Evolutionary conservation across 164 flowering plant species (phyloP).

Genomic region (Taxillus chinensis): DNA sequence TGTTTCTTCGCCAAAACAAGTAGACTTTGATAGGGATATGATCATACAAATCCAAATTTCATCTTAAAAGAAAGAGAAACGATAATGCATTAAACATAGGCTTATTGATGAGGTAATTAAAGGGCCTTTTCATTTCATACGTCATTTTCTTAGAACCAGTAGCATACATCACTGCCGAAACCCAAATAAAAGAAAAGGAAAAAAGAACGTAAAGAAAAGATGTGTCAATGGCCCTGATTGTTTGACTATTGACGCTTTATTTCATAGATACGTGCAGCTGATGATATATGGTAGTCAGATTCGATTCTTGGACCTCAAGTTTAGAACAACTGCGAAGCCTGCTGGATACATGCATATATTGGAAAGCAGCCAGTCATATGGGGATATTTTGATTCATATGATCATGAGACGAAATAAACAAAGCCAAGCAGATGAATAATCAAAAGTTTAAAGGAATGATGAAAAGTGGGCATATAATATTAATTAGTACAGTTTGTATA

Average conservation of each 20-base stretch:
- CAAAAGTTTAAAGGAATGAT: no score
- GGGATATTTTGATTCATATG: neutral
- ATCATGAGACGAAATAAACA: neutral
- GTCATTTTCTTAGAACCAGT: neutral
- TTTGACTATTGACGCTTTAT: neutral
- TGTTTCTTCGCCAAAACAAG: no score
- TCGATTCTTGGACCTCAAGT: neutral
- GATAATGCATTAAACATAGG: no score
- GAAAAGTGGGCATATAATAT: no score
- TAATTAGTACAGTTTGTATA: no score
- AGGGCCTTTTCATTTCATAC: neutral
- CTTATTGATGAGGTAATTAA: neutral
- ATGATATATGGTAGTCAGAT: neutral
- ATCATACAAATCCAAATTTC: no score
- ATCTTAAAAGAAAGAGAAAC: no score
- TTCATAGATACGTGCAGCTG: neutral
- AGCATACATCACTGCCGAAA: neutral
- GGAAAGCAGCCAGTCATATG: neutral
- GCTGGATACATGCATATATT: neutral
- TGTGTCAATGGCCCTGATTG: neutral
- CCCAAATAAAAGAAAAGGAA: neutral
- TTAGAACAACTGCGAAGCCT: constrained; percentile 4
- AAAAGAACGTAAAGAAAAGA: neutral
- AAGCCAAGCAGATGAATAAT: neutral
- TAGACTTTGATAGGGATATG: no score